These are phyloP conservation scores for Geranium incanum DNA, from an alignment of 441 rosid species.

Conservation along the genomic window DNA sequence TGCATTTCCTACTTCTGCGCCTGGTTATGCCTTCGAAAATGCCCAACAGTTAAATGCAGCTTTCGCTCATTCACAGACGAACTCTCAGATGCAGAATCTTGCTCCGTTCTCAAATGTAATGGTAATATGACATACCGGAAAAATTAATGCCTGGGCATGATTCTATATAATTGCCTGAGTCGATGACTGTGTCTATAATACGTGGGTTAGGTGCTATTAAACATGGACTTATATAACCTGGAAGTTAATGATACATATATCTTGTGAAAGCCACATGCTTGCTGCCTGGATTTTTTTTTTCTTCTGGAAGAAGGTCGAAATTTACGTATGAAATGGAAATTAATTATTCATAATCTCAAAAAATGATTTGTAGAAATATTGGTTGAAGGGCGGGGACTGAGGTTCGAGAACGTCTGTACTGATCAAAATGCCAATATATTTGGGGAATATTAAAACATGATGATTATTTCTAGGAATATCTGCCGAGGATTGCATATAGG, in stretches of 20 bases:
- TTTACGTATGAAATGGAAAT: too few species aligned
- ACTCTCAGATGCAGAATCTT: conserved; percentile 69
- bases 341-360: too few species aligned
- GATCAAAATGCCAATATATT: neutral
- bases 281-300: too few species aligned
- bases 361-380: neutral
- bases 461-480: too few species aligned
- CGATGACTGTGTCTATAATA: neutral
- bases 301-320: too few species aligned
- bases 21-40: conserved; percentile 57
- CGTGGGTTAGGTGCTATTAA: neutral
- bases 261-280: too few species aligned
- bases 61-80: conserved; percentile 48
- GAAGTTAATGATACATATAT: neutral
- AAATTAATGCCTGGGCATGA: neutral
- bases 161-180: neutral
- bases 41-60: conserved; percentile 57
- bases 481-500: too few species aligned
- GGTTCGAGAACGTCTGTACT: neutral
- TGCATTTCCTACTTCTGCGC: conserved; percentile 53
- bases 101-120: conserved; percentile 65
- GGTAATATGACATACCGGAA: conserved; percentile 37
- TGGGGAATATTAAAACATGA: neutral
- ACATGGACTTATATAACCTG: neutral
- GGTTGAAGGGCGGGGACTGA: neutral